Conservation (phyloP, 2,329 filamentous ascomycete species). For the Uncinocarpus reesii region DNA sequence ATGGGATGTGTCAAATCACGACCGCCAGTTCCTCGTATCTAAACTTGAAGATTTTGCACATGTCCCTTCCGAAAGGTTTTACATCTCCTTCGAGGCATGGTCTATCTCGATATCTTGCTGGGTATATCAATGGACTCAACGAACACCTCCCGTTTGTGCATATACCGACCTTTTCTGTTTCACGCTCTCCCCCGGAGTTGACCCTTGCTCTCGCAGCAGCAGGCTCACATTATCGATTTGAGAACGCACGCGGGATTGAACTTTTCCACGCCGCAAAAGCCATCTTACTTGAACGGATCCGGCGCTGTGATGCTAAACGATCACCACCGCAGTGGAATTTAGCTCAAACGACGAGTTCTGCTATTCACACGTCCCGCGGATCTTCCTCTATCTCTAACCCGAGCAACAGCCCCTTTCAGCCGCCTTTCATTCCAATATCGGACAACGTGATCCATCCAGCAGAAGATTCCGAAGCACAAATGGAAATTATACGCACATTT, state of each 20-base stretch:
- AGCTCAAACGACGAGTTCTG: constrained; percentile 26
- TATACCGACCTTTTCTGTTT: constrained; percentile 39
- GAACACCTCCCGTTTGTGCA: constrained; percentile 46
- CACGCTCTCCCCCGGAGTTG: constrained; percentile 39
- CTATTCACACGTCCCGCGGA: constrained; percentile 31
- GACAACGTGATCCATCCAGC: constrained; percentile 28
- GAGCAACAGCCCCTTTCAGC: constrained; percentile 36
- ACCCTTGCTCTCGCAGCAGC: constrained; percentile 44
- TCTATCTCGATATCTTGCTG: constrained; percentile 42
- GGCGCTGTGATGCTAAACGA: constrained; percentile 40
- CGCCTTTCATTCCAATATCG: constrained; percentile 26
- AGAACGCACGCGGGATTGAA: constrained; percentile 44
- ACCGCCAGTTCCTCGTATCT: constrained; percentile 36
- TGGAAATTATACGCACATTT: constrained; percentile 43
- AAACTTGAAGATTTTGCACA: constrained; percentile 39
- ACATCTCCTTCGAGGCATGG: constrained; percentile 41
- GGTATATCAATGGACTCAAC: constrained; percentile 43
- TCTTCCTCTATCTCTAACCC: constrained; percentile 36
- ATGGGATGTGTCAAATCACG: constrained; percentile 40
- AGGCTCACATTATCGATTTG: constrained; percentile 41
- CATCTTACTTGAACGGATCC: constrained; percentile 44
- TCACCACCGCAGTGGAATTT: constrained; percentile 36
- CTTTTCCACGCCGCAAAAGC: constrained; percentile 49
- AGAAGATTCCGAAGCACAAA: constrained; percentile 39
- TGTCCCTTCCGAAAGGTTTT: constrained; percentile 39